Evolutionary conservation across 148 eudicot genomes (phyloP), one percentile per base, ranked within the genome.

Genomic region (Rhododendron ovatum): DNA sequence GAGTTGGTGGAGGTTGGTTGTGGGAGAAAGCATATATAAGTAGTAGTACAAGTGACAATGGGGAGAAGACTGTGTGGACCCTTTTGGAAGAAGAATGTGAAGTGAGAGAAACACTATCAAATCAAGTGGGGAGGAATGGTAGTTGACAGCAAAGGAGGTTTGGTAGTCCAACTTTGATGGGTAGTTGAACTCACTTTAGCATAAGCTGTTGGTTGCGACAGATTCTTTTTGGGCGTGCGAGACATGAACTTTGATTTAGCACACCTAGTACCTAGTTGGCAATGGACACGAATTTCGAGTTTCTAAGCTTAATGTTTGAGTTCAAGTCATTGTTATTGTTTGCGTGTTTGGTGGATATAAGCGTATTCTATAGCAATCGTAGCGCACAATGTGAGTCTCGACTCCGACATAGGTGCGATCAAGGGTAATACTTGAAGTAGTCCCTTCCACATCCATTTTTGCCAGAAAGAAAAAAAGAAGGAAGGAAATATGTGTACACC

Each of bases 121-220:
- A 45, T 37, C 13, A 20, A n/a, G 5, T 10, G 20, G 13, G 26
- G 83, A 80, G 50, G 88, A 86, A 86, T 86, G 88, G 88, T 71
- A 86, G 88, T 69, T 86, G 84, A 67, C 37, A 79, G 37, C 12
- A 20, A 22, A 33, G 28, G 8, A 39, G n/a, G 78, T 67, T 77
- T 47, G 35, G 79, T 12, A 35, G 84, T 71, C 87, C 39, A 81
- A 71, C 84, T 69, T 86, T 86, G 88, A 86, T 86, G 45, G 84
- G 88, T 86, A 86, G 88, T 24, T 86, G 81, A 18, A 69, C 48
- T 9, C 53, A 22, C 50, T 76, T 26, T 12, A 48, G 15, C 1
- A 48, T 55, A 2, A 53, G 69, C 84, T 63, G 55, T 69, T 83
- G 3, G 85, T 83, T 45, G 61, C 2, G 33, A 30, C 22, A 15